Conservation (phyloP, 2,329 filamentous ascomycete genomes). For the Penicillium sp. region DNA sequence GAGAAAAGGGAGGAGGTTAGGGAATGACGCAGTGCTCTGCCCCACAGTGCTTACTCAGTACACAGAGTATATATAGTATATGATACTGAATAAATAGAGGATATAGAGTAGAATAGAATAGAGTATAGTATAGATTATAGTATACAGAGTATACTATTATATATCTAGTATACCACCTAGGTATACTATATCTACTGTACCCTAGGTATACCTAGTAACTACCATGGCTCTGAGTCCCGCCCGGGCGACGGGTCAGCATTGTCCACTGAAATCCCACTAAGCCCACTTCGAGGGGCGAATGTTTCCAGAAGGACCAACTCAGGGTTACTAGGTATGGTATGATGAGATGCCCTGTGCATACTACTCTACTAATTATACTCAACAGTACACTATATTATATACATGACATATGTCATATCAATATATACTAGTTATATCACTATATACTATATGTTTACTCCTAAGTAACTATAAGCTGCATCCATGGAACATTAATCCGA, state of each 20-base stretch:
- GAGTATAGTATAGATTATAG: not conserved
- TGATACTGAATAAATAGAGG: not conserved
- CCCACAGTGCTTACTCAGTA: not conserved
- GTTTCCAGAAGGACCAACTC: not conserved
- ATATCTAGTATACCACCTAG: not conserved
- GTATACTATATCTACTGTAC: not conserved
- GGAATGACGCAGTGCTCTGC: constrained; percentile 4
- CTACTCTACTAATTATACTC: too few species aligned
- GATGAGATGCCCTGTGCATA: too few species aligned
- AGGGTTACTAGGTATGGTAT: too few species aligned
- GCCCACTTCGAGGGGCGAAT: not conserved
- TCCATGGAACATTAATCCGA: too few species aligned
- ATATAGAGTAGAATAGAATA: not conserved
- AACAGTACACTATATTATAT: too few species aligned
- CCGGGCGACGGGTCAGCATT: not conserved
- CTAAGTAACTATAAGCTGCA: too few species aligned
- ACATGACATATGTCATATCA: too few species aligned
- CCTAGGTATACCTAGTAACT: not conserved
- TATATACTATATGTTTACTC: too few species aligned
- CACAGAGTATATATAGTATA: not conserved
- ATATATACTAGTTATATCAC: too few species aligned
- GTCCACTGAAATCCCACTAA: not conserved
- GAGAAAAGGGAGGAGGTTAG: not conserved
- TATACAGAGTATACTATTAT: too few species aligned
- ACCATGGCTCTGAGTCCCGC: too few species aligned